A percentile compares a stretch with the other conserved stretches of the same genome.
Conservation (phyloP, 2,329 filamentous ascomycete species). For the Lojkania enalia region DNA sequence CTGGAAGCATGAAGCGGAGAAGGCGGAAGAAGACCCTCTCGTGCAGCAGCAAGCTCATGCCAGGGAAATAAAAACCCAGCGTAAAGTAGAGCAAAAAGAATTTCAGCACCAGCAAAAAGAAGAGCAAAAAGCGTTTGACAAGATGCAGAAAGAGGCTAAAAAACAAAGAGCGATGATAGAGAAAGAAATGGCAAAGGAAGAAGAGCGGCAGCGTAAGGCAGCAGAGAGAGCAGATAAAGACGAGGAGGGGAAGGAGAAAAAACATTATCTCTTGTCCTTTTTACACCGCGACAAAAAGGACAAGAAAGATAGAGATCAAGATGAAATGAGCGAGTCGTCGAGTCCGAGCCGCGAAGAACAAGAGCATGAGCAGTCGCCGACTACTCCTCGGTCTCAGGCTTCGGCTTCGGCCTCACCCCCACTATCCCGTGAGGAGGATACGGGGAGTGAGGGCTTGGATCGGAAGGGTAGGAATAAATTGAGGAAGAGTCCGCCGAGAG, state of each 20-base stretch:
- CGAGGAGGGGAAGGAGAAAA: constrained; percentile 39
- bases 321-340: constrained; percentile 24
- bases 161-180: constrained; percentile 24
- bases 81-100: constrained; percentile 26
- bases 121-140: constrained; percentile 19
- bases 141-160: constrained; percentile 20
- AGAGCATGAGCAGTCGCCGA: constrained; percentile 24
- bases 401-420: too few species aligned
- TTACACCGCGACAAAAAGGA: constrained; percentile 48
- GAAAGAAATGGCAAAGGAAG: constrained; percentile 24
- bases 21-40: constrained; percentile 30
- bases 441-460: constrained; percentile 17
- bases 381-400: constrained; percentile 24
- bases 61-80: constrained; percentile 30
- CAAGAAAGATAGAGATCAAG: constrained; percentile 30
- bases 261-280: constrained; percentile 45
- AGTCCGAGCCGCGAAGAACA: constrained; percentile 26
- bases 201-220: constrained; percentile 9
- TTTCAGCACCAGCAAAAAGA: constrained; percentile 24
- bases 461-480: constrained; percentile 41
- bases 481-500: constrained; percentile 48
- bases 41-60: constrained; percentile 23
- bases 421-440: constrained; percentile 12
- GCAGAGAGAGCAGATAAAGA: constrained; percentile 31
- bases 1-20: constrained; percentile 29